Base-by-base conservation (phyloP, 2,329 filamentous ascomycete genomes). In the Stemphylium vesicarium region DNA sequence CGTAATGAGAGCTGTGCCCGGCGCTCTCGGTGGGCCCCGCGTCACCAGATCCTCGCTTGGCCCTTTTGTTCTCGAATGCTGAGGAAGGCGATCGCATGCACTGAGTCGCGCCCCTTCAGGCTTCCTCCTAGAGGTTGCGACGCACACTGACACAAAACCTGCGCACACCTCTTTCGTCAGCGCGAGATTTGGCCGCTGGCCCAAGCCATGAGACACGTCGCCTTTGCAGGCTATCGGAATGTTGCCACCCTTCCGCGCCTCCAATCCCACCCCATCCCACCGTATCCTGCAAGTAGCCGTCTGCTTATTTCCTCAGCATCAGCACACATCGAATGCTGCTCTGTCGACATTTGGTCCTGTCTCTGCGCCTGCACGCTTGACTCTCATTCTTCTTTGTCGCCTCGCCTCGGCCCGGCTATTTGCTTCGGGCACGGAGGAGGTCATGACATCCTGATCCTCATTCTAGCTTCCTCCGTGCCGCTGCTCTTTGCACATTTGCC, bases 161-260 rank as follows among this genome's bases (percentile, higher is more conserved):
- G 53, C 48, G 31, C 48, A 36, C 39, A 18, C 5, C 9, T 52
- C 42, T 33, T 38, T 22, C 16, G 31, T 20, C 46, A 33, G 32
- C 32, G 56, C 56, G 48, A 63, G 45, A 58, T 55, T 59, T 51
- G 57, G 58, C 52, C 59, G 56, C 55, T 43, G 50, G 50, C 53
- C 39, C 33, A 16, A 20, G 43, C 40, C 60, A 49, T 64, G 60
- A 65, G 55, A 69, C 65, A 54, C 53, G 66, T 66, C 59, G 62
- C 65, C 62, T 60, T 59, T 49, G 52, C 53, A 38, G 31, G 7
- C 29, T 31, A 55, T 54, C 59, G 62, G 61, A 70, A 72, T 62
- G 56, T 63, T 70, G 63, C 68, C 71, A 65, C 65, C 67, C 68
- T 64, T 63, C 67, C 65, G 68, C 66, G 46, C 59, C 50, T 57